Percentiles rank a stretch among this genome's conserved stretches.
Evolutionary conservation across 1,284 basidiomycete genomes (phyloP).

Genomic region (Serendipita sp.): DNA sequence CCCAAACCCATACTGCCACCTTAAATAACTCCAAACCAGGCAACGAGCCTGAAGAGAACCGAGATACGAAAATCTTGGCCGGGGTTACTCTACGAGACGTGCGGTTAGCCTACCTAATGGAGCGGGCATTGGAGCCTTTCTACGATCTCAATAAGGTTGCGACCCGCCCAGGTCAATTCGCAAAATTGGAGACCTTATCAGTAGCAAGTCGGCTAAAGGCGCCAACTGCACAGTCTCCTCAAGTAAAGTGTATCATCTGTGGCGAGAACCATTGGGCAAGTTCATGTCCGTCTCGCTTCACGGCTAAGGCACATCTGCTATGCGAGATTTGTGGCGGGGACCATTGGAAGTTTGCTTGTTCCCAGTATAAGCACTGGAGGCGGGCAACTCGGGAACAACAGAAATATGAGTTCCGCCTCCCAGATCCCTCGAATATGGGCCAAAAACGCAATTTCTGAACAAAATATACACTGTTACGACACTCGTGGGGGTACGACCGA

Average conservation of each 20-base stretch:
- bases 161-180: not conserved
- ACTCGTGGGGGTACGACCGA: too few species aligned
- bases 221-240: not conserved
- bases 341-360: conserved; percentile 5
- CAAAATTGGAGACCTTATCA: conserved; percentile 11
- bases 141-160: conserved; percentile 4
- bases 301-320: not conserved
- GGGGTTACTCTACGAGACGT: conserved; percentile 41
- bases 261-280: conserved; percentile 2
- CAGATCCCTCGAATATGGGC: too few species aligned
- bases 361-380: not conserved
- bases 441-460: too few species aligned
- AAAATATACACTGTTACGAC: too few species aligned
- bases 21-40: conserved; percentile 10
- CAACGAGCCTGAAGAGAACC: conserved; percentile 6
- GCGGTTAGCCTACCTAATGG: conserved; percentile 31
- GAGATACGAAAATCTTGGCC: conserved; percentile 17
- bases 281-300: not conserved
- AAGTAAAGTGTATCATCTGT: conserved; percentile 5
- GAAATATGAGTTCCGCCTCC: too few species aligned
- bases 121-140: conserved; percentile 12
- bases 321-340: conserved; percentile 1
- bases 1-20: conserved; percentile 26
- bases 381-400: not conserved
- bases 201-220: conserved; percentile 10